A percentile compares a stretch with the other conserved stretches of the same genome.
Evolutionary conservation across 306 rosid genomes (phyloP).

Genomic region (Astragalus glycyphyllos): DNA sequence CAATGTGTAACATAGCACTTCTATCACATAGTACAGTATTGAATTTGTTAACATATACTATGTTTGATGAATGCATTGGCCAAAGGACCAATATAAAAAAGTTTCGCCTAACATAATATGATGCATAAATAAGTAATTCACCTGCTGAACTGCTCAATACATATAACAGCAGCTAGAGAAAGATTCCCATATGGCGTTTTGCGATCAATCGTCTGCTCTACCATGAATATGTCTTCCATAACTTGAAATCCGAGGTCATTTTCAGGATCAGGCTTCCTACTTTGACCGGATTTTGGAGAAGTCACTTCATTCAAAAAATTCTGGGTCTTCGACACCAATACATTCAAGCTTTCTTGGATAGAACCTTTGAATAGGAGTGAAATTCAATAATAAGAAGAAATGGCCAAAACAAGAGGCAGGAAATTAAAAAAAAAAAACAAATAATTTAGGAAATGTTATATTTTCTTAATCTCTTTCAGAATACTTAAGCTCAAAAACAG

Average conservation of each 20-base stretch:
- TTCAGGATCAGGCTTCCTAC: constrained; percentile 56
- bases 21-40: too few species aligned
- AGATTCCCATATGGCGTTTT: constrained; percentile 73
- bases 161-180: constrained; percentile 80
- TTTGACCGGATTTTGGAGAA: constrained; percentile 73
- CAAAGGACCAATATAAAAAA: background rate
- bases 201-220: constrained; percentile 75
- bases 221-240: constrained; percentile 75
- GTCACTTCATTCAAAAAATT: constrained; percentile 79
- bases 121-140: constrained; percentile 45
- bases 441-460: background rate
- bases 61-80: too few species aligned
- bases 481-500: background rate
- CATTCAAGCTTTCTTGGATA: constrained; percentile 74
- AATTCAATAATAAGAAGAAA: background rate
- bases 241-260: constrained; percentile 53
- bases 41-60: too few species aligned
- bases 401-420: too few species aligned
- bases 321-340: constrained; percentile 76
- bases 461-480: background rate
- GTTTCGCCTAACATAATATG: constrained; percentile 9
- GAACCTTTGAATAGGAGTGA: constrained; percentile 46
- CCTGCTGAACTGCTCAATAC: constrained; percentile 99
- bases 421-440: background rate
- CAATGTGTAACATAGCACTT: too few species aligned